Evolutionary conservation across 208 protist genomes (phyloP), one percentile per base, ranked within the genome.

Genomic region (Leishmania major): DNA sequence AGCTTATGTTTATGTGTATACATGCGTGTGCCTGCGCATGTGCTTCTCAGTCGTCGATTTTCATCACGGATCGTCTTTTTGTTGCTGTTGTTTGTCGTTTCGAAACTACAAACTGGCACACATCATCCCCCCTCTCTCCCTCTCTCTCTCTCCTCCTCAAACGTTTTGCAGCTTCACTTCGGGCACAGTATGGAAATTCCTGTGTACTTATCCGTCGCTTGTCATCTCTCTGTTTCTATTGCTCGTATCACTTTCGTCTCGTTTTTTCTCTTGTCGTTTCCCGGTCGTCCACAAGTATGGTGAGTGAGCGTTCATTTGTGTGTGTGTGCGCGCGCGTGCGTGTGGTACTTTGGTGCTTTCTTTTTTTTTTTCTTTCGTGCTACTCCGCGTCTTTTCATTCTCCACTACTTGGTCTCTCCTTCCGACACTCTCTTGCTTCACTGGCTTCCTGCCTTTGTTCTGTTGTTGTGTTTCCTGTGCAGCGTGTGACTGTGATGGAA

Each of bases 1-100:
- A 70, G n/a, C 45, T 35, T 76, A 1, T 82, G 47, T 82, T 8
- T 82, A 82, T 76, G 40, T 57, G 37, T 47, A 75, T 37, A 51
- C 13, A 45, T 76, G 69, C 37, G 69, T 51, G 15, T 51, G 69
- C 43, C 35, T 37, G 43, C 69, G 43, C 13, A 53, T n/a, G 43
- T 49, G 43, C 10, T 19, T 73, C 25, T 11, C 25, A 17, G 15
- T 7, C 1, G 6, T 43, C 5, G 43, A 35, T 49, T 35, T 43
- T 47, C 45, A 13, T 47, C 10, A 10, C 7, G 11, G 45, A 47
- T 47, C 45, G 45, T 47, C 45, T 22, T 47, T 47, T 10, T n/a
- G 25, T 10, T 17, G 37, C 11, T 40, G 28, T 13, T 40, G 10
- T n/a, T 71, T 45, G 47, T 2, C 3, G 6, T 71, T 40, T 71